Evolutionary conservation across 2,329 filamentous ascomycete species (phyloP), one percentile per base, ranked within the genome.

Genomic region (Myriosclerotinia curreyana): DNA sequence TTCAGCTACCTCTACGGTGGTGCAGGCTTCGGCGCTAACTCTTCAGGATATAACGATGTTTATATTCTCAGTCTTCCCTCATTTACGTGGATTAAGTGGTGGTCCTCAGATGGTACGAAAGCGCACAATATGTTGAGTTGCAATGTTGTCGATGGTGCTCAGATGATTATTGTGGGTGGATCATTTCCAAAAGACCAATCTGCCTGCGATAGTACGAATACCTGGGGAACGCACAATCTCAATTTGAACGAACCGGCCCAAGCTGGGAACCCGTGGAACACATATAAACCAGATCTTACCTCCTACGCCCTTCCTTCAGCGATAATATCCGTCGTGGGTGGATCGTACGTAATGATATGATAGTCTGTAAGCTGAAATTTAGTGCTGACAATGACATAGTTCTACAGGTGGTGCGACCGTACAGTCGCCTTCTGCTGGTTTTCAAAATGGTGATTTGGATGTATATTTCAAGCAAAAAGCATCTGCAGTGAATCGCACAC

Each of bases 81-180:
- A 1, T 89, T 88, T 73, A 82, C 78, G 4, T 89, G 86, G 86
- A 82, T 86, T 67, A 83, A 82, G 67, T 81, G 80, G 15, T 74
- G 74, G 53, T 74, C 77, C 55, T 75, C 78, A 64, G 78, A 77
- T 0, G 76, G 79, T 38, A 7, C 31, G 4, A 71, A 71, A 48
- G 79, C 79, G 17, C 83, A 85, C 67, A 80, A 86, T 72, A 82
- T 81, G 34, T 76, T 85, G 36, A 82, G 79, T 44, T 87, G 85
- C 71, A 60, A 60, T 22, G 81, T 87, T 36, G 75, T 85, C 31
- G 79, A 80, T 61, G 75, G 77, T 53, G 78, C 80, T 5, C 86
- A 88, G 72, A 87, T 88, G 82, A 74, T 88, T 31, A 78, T 88
- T 54, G 82, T 87, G 44, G 86, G 86, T 28, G 86, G 86, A 22